A percentile compares a stretch with the other conserved stretches of the same genome.
Conservation (phyloP, 2,329 filamentous ascomycete species). For the Fusarium sp. region DNA sequence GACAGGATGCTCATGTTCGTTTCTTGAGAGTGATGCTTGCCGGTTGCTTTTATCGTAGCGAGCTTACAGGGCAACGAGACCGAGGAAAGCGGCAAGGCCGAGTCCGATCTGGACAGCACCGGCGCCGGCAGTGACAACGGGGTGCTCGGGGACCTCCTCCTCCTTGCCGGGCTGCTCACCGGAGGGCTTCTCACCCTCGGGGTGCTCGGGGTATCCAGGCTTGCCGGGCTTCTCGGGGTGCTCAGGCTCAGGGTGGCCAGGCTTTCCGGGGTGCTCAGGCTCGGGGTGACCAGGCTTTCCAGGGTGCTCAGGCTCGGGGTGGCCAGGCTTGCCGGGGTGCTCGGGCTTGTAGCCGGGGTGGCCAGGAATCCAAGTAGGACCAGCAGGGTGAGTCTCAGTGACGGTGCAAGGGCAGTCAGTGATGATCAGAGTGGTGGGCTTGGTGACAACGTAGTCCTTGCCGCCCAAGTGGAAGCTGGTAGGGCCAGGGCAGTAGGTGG, state of each 20-base stretch:
- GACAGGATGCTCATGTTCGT: conserved; percentile 10
- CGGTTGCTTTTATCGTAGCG: background rate
- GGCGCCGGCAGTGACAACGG: conserved; percentile 46
- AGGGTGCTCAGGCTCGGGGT: background rate
- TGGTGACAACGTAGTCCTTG: conserved; percentile 65
- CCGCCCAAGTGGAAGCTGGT: conserved; percentile 64
- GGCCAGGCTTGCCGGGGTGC: background rate
- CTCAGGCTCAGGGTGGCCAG: background rate
- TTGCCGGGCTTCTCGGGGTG: background rate
- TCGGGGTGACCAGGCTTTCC: conserved; percentile 3
- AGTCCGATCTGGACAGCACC: conserved; percentile 49
- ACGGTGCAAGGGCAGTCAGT: conserved; percentile 66
- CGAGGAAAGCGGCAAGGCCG: conserved; percentile 43
- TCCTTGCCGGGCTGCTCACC: conserved; percentile 13
- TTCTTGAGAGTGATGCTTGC: background rate
- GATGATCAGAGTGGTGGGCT: conserved; percentile 67
- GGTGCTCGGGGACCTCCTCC: conserved; percentile 31
- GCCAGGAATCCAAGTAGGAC: conserved; percentile 33
- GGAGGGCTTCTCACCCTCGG: background rate
- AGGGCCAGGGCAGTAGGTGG: conserved; percentile 60
- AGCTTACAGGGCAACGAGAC: conserved; percentile 49
- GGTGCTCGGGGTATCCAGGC: background rate
- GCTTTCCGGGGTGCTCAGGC: background rate
- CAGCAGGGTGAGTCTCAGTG: conserved; percentile 47
- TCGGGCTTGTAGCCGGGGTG: conserved; percentile 9